Evolutionary conservation across 1,284 basidiomycete genomes (phyloP).

Genomic region (Ceratobasidium sp.): DNA sequence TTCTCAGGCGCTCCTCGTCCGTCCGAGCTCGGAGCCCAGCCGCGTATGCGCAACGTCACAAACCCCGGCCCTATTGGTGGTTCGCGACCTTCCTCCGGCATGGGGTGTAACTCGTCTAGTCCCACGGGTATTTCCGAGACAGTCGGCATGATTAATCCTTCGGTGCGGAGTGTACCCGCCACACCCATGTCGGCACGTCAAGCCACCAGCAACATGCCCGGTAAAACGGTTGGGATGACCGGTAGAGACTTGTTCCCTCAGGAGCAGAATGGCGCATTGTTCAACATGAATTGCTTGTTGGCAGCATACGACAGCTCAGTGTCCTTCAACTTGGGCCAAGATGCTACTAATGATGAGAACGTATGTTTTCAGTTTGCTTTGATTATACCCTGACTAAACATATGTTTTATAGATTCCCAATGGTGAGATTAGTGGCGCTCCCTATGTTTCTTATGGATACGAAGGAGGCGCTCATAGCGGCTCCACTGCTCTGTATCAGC

Average conservation of each 20-base stretch:
- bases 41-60: conserved; percentile 69
- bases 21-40: conserved; percentile 61
- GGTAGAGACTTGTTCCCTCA: conserved; percentile 15
- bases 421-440: conserved; percentile 60
- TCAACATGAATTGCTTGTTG: conserved; percentile 29
- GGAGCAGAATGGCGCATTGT: conserved; percentile 21
- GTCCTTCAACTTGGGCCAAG: conserved; percentile 30
- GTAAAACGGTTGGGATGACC: conserved; percentile 14
- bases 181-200: conserved; percentile 42
- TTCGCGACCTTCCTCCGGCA: conserved; percentile 59
- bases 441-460: conserved; percentile 64
- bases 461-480: conserved; percentile 67
- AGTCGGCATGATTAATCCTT: conserved; percentile 16
- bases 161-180: conserved; percentile 41
- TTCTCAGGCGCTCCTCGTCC: conserved; percentile 73
- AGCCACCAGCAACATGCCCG: conserved; percentile 8
- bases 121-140: conserved; percentile 2
- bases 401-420: neutral
- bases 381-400: neutral
- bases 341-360: conserved; percentile 26
- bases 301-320: conserved; percentile 19
- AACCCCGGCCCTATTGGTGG: conserved; percentile 61
- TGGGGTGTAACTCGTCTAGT: conserved; percentile 34
- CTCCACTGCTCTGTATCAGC: conserved; percentile 82
- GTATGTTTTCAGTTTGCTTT: neutral